Percentiles rank a stretch among this genome's conserved stretches.
Conservation (phyloP, 2,329 filamentous ascomycete genomes). For the Fusarium pseudograminearum region DNA sequence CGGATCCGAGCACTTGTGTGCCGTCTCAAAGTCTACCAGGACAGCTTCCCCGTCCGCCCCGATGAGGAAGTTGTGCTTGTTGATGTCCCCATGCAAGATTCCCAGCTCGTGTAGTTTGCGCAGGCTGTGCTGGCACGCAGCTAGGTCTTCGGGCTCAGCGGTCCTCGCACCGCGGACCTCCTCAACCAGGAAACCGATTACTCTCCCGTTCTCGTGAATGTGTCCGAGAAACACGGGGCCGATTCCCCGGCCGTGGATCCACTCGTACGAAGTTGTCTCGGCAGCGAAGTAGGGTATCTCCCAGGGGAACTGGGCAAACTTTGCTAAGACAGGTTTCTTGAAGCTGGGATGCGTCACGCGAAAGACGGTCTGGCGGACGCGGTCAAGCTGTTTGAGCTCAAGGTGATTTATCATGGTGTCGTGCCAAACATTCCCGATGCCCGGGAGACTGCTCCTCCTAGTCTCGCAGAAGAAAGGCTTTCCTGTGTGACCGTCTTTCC, state of each 20-base stretch:
- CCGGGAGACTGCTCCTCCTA: slow-evolving; percentile 46
- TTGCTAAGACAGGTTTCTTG: slow-evolving; percentile 40
- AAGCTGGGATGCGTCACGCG: slow-evolving; percentile 45
- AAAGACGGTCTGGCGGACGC: slow-evolving; percentile 48
- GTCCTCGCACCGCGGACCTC: slow-evolving; percentile 43
- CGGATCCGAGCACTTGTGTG: slow-evolving; percentile 43
- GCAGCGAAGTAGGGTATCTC: slow-evolving; percentile 50
- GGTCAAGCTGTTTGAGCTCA: slow-evolving; percentile 44
- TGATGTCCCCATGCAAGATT: slow-evolving; percentile 52
- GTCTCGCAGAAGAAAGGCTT: slow-evolving; percentile 47
- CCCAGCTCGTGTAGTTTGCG: slow-evolving; percentile 48
- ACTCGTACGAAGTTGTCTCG: slow-evolving; percentile 50
- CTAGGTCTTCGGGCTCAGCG: slow-evolving; percentile 48
- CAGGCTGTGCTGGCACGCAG: slow-evolving; percentile 47
- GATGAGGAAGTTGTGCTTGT: slow-evolving; percentile 53
- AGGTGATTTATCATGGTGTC: slow-evolving; percentile 51
- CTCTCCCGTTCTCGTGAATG: slow-evolving; percentile 49
- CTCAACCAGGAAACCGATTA: slow-evolving; percentile 49
- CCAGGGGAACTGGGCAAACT: slow-evolving; percentile 49
- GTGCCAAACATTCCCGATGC: slow-evolving; percentile 54
- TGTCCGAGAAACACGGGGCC: slow-evolving; percentile 50
- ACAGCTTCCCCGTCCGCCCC: slow-evolving; percentile 43
- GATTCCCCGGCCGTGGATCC: slow-evolving; percentile 47
- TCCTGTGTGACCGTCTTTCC: slow-evolving; percentile 42
- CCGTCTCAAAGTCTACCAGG: slow-evolving; percentile 52